Base-by-base conservation (phyloP, 1,284 basidiomycete species). In the Pseudozyma thailandica region DNA sequence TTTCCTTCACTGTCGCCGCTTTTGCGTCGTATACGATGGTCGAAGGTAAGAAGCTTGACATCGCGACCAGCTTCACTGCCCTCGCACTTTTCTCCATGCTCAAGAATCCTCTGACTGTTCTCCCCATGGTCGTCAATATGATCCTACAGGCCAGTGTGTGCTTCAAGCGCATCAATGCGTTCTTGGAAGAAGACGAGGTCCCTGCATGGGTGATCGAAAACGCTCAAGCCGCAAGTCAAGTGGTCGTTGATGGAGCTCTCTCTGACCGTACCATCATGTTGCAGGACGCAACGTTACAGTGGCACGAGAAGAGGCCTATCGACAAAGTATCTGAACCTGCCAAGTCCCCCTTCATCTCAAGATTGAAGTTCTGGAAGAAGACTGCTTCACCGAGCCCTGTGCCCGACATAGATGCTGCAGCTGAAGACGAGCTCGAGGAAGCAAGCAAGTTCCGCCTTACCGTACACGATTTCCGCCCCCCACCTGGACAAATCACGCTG, bases 181-280 rank as follows among this genome's bases (percentile, higher is more conserved):
- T 90, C 83, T 86, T 95, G 10, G 86, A 87, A 6, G 92, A 94
- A 82, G 91, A 92, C 42, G 93, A 94, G 82, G 90, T 92, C 3
- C 85, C 88, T 0, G 87, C 86, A 13, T 89, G 89, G 83, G 89
- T 90, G 0, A 90, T 89, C 35, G 28, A 48, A 7, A 58, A 59
- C 41, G 35, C 35, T 77, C 74, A 49, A 33, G 56, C 23, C 3
- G 13, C 1, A 12, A 16, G 12, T 23, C 26, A 16, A 7, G 15
- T 1, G n/a, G n/a, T n/a, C n/a, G 26, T 10, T 4, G 20, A 50
- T 13, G 28, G 80, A 2, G 63, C 70, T 9, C 33, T 57, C 26
- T 47, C 62, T 1, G 62, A 79, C 0, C 84, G 85, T 9, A 88
- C 87, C 16, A 85, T 92, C 44, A 89, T 89, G 0, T 86, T 91